Evolutionary conservation across 371 early-diverging fungal species (phyloP), one percentile per base, ranked within the genome.

Genomic region (Mortierella sp.): DNA sequence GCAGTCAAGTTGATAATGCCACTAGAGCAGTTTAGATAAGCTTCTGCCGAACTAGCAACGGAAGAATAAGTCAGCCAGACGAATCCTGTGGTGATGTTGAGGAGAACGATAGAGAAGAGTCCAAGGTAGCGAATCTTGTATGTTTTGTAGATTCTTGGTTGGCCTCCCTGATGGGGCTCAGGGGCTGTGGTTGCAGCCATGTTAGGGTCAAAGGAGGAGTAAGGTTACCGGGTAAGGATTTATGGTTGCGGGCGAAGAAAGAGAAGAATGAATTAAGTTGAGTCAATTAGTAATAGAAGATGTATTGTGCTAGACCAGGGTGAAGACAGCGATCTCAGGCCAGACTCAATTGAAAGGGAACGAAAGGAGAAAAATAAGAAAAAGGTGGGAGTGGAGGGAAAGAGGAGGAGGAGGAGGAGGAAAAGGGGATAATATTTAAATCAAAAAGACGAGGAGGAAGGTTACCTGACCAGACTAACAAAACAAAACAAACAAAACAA

Each of bases 1-100:
- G 79, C 67, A 21, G 85, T 85, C 13, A 84, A 67, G 65, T 86
- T 88, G 67, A 74, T 55, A 19, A 74, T 45, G 16, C 63, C 63
- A 55, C 52, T 70, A 57, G 63, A 59, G 58, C 70, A 70, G 48
- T 74, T 65, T 22, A 79, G 67, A 45, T 70, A 79, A 13, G 62
- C 79, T 28, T 53, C 6, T 22, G 79, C 74, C 7, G 74, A 57
- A 10, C 58, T 57, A 13, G 70, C 40, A 33, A 74, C 79, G 15
- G 79, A 69, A 3, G 70, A 64, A 45, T 79, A 79, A 11, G 79
- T 79, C 59, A 79, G 59, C 79, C 79, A 79, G 55, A 79, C 67
- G 24, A 79, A 74, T 10, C 79, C 79, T 3, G 79, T 74, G 55
- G 74, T 38, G 11, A 79, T 43, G 65, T 74, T 79, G 28, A 79